A percentile compares a stretch with the other conserved stretches of the same genome.
These are phyloP conservation scores for Fusarium udum DNA, from an alignment of 2,329 filamentous ascomycete species.

Conservation along the genomic window DNA sequence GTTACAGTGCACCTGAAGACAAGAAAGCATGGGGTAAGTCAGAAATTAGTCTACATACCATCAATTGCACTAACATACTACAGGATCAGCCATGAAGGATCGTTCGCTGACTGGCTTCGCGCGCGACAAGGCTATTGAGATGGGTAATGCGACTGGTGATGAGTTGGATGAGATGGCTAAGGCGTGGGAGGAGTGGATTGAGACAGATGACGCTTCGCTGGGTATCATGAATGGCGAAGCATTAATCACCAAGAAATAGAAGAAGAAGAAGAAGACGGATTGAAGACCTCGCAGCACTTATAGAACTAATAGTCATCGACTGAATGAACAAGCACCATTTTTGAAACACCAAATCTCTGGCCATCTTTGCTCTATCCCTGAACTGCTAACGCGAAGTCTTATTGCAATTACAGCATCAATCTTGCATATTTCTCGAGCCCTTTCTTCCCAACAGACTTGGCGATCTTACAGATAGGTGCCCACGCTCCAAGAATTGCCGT, in stretches of 20 bases:
- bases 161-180: constrained; percentile 43
- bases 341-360: neutral
- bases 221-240: constrained; percentile 45
- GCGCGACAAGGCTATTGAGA: constrained; percentile 38
- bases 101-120: constrained; percentile 39
- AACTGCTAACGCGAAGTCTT: neutral
- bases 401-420: constrained; percentile 57
- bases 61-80: neutral
- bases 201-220: constrained; percentile 42
- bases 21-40: constrained; percentile 42
- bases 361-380: neutral
- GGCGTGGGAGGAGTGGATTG: constrained; percentile 44
- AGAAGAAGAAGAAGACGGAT: neutral
- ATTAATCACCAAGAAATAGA: constrained; percentile 38
- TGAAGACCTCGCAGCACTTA: neutral
- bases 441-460: constrained; percentile 40
- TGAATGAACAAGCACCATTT: neutral
- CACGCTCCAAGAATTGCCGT: constrained; percentile 46
- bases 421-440: constrained; percentile 7
- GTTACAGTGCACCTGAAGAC: constrained; percentile 41
- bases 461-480: constrained; percentile 51
- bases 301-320: neutral
- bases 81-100: constrained; percentile 42
- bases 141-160: constrained; percentile 37
- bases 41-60: rapidly evolving